Base-by-base conservation (phyloP, 2,329 filamentous ascomycete genomes). In the Sporothrix brasiliensis region DNA sequence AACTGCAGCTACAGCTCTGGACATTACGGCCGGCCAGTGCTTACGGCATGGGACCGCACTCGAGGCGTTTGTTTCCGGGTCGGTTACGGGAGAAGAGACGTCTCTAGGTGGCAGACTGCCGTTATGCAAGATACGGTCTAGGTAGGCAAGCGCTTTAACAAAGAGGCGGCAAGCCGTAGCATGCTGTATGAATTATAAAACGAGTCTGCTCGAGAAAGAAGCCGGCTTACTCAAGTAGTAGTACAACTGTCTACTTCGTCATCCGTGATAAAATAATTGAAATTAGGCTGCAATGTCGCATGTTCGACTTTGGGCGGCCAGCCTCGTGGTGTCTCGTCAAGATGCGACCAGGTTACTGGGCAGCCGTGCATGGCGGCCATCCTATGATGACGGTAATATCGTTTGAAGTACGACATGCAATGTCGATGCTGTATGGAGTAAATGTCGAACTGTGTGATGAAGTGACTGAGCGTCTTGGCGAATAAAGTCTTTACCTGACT, bases 1-100 rank as follows among this genome's bases (percentile, higher is more conserved):
- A 75, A 39, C 76, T 76, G 41, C 74, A 78, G 69, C 70, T 79
- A 14, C 72, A 68, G 44, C 75, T 75, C 53, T 83, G 81, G 80
- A 76, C 75, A 39, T 27, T 76, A 67, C 44, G 30, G 44, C 61
- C 69, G 47, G n/a, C 27, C n/a, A 14, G 41, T 1, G 19, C 21
- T 14, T 30, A 41, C 49, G 65, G 56, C 1, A 68, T 24, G 30
- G 61, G 39, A 1, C 19, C 2, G n/a, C 34, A 27, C 1, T 5
- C 49, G 6, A 39, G 50, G 49, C 68, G 68, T 34, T n/a, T 69
- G n/a, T 69, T 65, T 50, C 60, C 41, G 44, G 65, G 69, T 14
- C 60, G 69, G 16, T 24, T 52, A 21, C 50, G 60, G 30, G 67
- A 68, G 50, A 52, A 10, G 7, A 39, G 24, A 19, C 41, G 30